Percentiles rank a stretch among this genome's conserved stretches.
Conservation (phyloP, 345 rosid species). For the Citropsis articulata region DNA sequence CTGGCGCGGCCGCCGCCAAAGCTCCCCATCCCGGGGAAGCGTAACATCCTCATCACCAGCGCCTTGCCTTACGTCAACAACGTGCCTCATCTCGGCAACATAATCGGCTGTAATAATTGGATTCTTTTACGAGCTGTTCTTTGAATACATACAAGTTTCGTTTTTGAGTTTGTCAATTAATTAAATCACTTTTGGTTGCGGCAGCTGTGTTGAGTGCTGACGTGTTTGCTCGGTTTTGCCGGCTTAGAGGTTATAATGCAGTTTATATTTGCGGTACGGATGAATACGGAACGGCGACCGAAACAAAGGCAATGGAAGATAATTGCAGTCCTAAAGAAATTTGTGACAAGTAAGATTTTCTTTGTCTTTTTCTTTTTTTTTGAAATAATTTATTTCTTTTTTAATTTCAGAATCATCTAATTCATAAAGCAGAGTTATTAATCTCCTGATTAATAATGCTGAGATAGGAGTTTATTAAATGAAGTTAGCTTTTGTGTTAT, state of each 20-base stretch:
- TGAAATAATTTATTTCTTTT: not conserved
- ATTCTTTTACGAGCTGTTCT: not conserved
- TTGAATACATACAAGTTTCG: not conserved
- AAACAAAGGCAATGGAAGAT: slow-evolving; percentile 96
- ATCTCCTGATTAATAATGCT: not conserved
- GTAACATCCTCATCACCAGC: slow-evolving; percentile 89
- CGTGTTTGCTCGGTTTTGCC: slow-evolving; percentile 87
- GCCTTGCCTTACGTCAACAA: slow-evolving; percentile 96
- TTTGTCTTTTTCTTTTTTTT: not conserved
- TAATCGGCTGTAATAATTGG: slow-evolving; percentile 57
- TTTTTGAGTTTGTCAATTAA: not conserved
- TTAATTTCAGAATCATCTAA: no score
- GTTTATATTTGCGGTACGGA: slow-evolving; percentile 89
- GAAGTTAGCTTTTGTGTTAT: not conserved
- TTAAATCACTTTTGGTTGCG: not conserved
- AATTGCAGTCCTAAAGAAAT: slow-evolving; percentile 75
- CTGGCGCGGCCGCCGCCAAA: slow-evolving; percentile 24
- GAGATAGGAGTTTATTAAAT: not conserved
- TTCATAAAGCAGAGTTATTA: no score
- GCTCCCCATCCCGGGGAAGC: slow-evolving; percentile 76
- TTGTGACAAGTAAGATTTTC: slow-evolving; percentile 69
- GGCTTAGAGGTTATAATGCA: slow-evolving; percentile 77
- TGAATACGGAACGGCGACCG: slow-evolving; percentile 96
- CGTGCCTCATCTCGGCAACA: slow-evolving; percentile 97
- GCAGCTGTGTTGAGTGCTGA: slow-evolving; percentile 89